These are phyloP conservation scores for Geranium incanum DNA, from an alignment of 441 rosid genomes.

Conservation along the genomic window DNA sequence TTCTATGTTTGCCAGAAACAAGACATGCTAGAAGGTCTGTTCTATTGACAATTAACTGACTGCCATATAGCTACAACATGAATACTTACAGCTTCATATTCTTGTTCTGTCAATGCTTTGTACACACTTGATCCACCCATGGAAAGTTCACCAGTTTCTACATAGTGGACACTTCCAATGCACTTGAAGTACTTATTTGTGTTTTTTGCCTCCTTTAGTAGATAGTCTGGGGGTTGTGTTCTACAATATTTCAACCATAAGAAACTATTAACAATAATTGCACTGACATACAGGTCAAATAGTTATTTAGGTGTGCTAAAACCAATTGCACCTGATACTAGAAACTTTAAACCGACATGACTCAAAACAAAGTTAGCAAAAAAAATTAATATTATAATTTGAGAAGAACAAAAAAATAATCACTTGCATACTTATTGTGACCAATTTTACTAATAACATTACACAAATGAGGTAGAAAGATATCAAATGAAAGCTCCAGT, in stretches of 20 bases:
- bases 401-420: not conserved
- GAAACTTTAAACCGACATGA: not conserved
- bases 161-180: conserved; percentile 63
- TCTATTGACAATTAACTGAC: not conserved
- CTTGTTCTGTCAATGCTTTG: conserved; percentile 71
- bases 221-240: conserved; percentile 91
- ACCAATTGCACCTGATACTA: not conserved
- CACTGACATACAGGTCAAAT: conserved; percentile 10
- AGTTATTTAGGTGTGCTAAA: conserved; percentile 10
- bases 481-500: not conserved
- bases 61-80: conserved; percentile 12
- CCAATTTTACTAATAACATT: not conserved
- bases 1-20: not conserved
- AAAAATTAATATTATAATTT: not conserved
- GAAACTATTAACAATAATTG: conserved; percentile 19
- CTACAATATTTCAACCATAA: conserved; percentile 46
- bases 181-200: conserved; percentile 87
- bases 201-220: conserved; percentile 88
- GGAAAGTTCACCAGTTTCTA: conserved; percentile 52
- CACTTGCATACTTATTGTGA: not conserved
- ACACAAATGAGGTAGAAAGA: not conserved
- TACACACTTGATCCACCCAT: conserved; percentile 60
- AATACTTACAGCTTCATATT: conserved; percentile 88
- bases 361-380: not conserved
- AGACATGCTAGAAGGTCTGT: conserved; percentile 5